phyloP scores from a whole-genome alignment of 2,329 filamentous ascomycete species.

The Ophiosphaerella herpotricha region DNA sequence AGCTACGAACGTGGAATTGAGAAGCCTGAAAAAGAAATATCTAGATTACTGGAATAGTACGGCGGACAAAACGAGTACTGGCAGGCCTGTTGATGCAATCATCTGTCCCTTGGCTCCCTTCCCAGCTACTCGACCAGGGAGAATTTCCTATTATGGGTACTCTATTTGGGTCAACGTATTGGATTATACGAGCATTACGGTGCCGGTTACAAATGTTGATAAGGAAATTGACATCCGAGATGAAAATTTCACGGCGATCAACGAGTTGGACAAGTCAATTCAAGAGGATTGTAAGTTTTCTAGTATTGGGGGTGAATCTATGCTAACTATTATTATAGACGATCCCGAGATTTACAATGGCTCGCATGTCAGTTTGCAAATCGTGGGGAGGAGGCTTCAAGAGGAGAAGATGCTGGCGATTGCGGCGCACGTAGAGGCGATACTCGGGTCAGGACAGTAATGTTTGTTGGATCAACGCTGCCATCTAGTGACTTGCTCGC shows the following conservation, averaged over 20 bases:
- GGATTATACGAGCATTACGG: slow-evolving; percentile 40
- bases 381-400: slow-evolving; percentile 44
- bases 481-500: too few species aligned
- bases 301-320: not conserved
- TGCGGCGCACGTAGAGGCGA: slow-evolving; percentile 35
- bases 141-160: slow-evolving; percentile 43
- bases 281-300: slow-evolving; percentile 35
- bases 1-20: slow-evolving; percentile 36
- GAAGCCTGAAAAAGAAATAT: slow-evolving; percentile 39
- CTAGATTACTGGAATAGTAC: slow-evolving; percentile 48
- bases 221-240: slow-evolving; percentile 33
- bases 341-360: slow-evolving; percentile 47
- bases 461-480: too few species aligned
- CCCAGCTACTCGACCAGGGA: slow-evolving; percentile 36
- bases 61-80: slow-evolving; percentile 25
- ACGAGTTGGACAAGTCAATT: slow-evolving; percentile 31
- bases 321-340: slow-evolving; percentile 30
- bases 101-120: slow-evolving; percentile 46
- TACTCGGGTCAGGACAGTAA: slow-evolving; percentile 21
- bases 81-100: slow-evolving; percentile 44
- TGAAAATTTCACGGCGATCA: slow-evolving; percentile 27
- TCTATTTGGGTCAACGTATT: slow-evolving; percentile 36
- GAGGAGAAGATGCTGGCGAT: slow-evolving; percentile 48
- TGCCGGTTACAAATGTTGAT: slow-evolving; percentile 42
- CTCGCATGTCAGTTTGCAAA: slow-evolving; percentile 43